Percentiles rank a stretch among this genome's conserved stretches.
Conservation (phyloP, 164 flowering plant species). For the Tetracentron sinense region DNA sequence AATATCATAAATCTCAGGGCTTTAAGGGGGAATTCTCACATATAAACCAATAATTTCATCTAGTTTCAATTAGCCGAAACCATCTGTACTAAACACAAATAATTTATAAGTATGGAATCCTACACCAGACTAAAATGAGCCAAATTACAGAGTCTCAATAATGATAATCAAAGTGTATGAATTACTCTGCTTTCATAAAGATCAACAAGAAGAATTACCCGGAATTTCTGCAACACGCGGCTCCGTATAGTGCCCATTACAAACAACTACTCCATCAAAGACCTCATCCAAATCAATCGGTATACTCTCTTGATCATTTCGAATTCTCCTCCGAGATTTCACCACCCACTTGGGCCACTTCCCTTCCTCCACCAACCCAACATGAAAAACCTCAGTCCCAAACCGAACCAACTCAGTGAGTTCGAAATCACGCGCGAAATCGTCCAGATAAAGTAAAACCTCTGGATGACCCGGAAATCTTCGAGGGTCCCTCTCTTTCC, state of each 20-base stretch:
- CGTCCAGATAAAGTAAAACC: constrained; percentile 57
- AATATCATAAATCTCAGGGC: too few relatives aligned
- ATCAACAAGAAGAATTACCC: constrained; percentile 29
- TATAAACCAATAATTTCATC: too few relatives aligned
- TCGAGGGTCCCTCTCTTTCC: constrained; percentile 42
- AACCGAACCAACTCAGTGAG: constrained; percentile 53
- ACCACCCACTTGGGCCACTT: constrained; percentile 80
- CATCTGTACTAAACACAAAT: too few relatives aligned
- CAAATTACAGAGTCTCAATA: too few relatives aligned
- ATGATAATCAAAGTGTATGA: background rate
- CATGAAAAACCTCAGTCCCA: constrained; percentile 59
- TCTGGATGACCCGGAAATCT: constrained; percentile 73
- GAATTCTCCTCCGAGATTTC: constrained; percentile 20
- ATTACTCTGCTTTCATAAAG: background rate
- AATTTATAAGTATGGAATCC: too few relatives aligned
- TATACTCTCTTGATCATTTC: constrained; percentile 8
- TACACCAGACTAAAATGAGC: too few relatives aligned
- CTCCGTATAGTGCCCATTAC: constrained; percentile 53
- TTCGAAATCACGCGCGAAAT: constrained; percentile 49
- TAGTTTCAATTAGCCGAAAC: too few relatives aligned
- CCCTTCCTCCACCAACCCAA: constrained; percentile 38
- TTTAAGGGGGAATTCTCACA: too few relatives aligned
- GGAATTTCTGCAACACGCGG: constrained; percentile 50
- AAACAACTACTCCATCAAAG: constrained; percentile 56
- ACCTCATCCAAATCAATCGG: constrained; percentile 24